A percentile compares a stretch with the other conserved stretches of the same genome.
These are phyloP conservation scores for Litsea cubeba DNA, from an alignment of 164 flowering plant species.

Conservation along the genomic window DNA sequence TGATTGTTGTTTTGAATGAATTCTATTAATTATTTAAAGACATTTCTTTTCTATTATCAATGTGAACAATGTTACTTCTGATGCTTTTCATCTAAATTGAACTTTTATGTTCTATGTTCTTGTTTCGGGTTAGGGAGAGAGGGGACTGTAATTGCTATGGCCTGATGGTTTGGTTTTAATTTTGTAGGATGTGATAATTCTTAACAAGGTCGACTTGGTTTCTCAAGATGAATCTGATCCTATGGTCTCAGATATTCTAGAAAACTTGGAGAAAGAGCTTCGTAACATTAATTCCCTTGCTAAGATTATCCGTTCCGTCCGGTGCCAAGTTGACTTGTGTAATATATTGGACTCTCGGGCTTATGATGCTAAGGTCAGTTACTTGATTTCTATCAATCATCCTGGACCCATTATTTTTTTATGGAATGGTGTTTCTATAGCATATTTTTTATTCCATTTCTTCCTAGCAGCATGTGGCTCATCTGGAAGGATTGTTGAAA, in stretches of 20 bases:
- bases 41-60: not conserved
- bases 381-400: not conserved
- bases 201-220: conserved; percentile 92
- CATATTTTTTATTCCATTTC: not conserved
- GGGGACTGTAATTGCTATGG: too few relatives aligned
- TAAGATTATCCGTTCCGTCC: conserved; percentile 51
- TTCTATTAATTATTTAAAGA: not conserved
- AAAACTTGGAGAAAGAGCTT: conserved; percentile 78
- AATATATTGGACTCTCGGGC: conserved; percentile 64
- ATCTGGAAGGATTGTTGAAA: conserved; percentile 60
- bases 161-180: conserved; percentile 2
- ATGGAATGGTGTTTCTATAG: not conserved
- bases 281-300: conserved; percentile 77
- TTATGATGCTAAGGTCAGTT: conserved; percentile 74
- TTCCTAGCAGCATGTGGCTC: conserved; percentile 49
- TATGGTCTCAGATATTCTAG: conserved; percentile 21
- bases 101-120: not conserved
- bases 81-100: not conserved
- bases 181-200: conserved; percentile 79
- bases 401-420: not conserved
- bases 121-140: too few relatives aligned
- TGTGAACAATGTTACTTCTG: not conserved
- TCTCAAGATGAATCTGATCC: conserved; percentile 45
- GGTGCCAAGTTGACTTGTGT: conserved; percentile 87
- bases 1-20: conserved; percentile 1